These are phyloP conservation scores for Diplogelasinospora grovesii DNA, from an alignment of 495 filamentous ascomycete species.

Conservation along the genomic window DNA sequence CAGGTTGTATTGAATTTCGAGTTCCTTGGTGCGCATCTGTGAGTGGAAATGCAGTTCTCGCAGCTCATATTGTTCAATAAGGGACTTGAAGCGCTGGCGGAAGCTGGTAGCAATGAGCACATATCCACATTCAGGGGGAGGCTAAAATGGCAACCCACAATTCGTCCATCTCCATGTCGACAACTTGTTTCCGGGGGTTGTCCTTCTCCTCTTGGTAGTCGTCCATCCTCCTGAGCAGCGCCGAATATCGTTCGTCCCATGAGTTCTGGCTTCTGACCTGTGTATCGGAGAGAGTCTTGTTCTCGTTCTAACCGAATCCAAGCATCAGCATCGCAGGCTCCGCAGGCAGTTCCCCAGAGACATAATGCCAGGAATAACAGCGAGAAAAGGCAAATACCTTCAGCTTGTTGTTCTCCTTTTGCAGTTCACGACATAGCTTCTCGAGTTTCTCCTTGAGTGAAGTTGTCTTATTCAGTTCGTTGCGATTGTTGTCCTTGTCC, in stretches of 20 bases:
- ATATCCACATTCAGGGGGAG: not conserved
- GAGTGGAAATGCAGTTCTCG: conserved; percentile 88
- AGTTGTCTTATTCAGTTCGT: conserved; percentile 79
- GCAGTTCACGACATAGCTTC: conserved; percentile 85
- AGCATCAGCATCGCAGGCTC: conserved; percentile 27
- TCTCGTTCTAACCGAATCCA: conserved; percentile 63
- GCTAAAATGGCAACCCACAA: conserved; percentile 49
- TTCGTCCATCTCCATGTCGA: conserved; percentile 79
- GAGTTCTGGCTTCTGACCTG: conserved; percentile 75
- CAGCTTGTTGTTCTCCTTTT: conserved; percentile 92
- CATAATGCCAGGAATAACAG: no score
- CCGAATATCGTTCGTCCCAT: conserved; percentile 76
- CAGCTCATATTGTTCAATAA: conserved; percentile 92
- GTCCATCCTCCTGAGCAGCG: conserved; percentile 69
- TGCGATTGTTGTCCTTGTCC: conserved; percentile 82
- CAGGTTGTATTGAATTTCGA: conserved; percentile 89
- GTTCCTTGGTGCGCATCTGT: conserved; percentile 84
- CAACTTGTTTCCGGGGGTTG: conserved; percentile 62
- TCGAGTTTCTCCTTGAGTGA: conserved; percentile 90
- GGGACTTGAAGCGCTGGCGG: conserved; percentile 81
- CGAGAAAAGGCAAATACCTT: conserved; percentile 58
- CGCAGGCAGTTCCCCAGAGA: not conserved
- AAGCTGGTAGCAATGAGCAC: conserved; percentile 51
- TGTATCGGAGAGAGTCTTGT: conserved; percentile 75
- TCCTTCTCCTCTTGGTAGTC: conserved; percentile 72